Conservation (phyloP, 257 asterid species). For the Gentiana macrophylla region DNA sequence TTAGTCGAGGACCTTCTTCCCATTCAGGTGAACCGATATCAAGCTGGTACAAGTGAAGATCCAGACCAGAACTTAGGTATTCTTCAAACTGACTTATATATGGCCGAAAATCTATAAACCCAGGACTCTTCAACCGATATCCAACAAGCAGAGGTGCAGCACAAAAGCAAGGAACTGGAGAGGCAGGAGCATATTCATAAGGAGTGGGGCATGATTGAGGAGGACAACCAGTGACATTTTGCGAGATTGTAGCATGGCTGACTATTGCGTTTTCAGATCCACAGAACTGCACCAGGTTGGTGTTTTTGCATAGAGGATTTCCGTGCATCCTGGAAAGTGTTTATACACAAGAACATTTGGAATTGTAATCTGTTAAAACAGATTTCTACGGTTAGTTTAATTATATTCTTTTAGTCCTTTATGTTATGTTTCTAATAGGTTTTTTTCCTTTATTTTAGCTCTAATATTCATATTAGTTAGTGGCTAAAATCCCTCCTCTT, state of each 20-base stretch:
- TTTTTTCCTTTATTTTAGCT: too few relatives aligned
- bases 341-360: not conserved
- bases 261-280: constrained; percentile 39
- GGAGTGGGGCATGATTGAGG: constrained; percentile 48
- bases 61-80: constrained; percentile 53
- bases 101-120: constrained; percentile 60
- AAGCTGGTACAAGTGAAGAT: constrained; percentile 48
- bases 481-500: too few relatives aligned
- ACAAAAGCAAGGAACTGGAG: constrained; percentile 60
- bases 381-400: too few relatives aligned
- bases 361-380: not conserved
- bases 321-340: constrained; percentile 67
- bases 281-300: constrained; percentile 30
- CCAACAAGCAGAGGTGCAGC: constrained; percentile 73
- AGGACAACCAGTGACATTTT: constrained; percentile 26
- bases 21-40: constrained; percentile 40
- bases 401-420: too few relatives aligned
- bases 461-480: too few relatives aligned
- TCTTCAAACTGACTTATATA: constrained; percentile 35
- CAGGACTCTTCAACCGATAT: constrained; percentile 91
- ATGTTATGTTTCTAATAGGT: too few relatives aligned
- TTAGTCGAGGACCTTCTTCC: constrained; percentile 79
- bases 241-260: constrained; percentile 13
- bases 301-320: constrained; percentile 54
- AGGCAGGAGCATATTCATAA: constrained; percentile 47